These are phyloP conservation scores for Musa troglodytarum DNA, from an alignment of 176 grass and related monocot genomes.

Conservation along the genomic window DNA sequence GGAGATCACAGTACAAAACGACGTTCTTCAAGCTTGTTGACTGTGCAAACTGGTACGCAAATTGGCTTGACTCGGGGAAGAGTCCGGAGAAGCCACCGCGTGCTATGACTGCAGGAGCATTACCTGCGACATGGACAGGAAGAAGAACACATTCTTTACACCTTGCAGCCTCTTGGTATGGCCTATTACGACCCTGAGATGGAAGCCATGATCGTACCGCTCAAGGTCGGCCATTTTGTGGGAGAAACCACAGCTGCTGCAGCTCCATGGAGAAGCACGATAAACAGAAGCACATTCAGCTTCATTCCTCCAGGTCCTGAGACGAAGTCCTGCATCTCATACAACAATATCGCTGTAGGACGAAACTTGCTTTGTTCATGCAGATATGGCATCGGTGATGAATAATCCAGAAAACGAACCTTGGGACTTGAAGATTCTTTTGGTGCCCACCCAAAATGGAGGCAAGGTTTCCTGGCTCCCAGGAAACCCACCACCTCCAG, in stretches of 20 bases:
- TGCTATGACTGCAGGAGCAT: conserved; percentile 16
- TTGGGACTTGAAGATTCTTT: no score
- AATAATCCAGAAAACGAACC: no score
- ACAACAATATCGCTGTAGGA: neutral
- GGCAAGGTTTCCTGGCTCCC: neutral
- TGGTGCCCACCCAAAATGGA: no score
- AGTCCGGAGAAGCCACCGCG: conserved; percentile 19
- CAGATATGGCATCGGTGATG: no score
- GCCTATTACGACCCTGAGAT: neutral
- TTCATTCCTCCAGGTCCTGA: neutral
- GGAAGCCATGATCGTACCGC: neutral
- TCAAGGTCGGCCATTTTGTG: conserved; percentile 9
- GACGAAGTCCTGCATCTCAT: neutral
- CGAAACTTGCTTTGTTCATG: no score
- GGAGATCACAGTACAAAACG: conserved; percentile 18
- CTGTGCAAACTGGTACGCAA: conserved; percentile 19
- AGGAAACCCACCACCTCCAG: neutral
- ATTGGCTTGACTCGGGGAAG: conserved; percentile 23
- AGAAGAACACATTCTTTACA: neutral
- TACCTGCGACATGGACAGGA: neutral
- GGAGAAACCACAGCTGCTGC: neutral
- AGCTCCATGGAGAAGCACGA: neutral
- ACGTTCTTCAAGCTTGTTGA: conserved; percentile 13
- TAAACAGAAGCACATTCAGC: neutral
- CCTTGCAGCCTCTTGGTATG: neutral